These are phyloP conservation scores for Xylariomycetidae sp. DNA, from an alignment of 2,329 filamentous ascomycete genomes.

Conservation along the genomic window DNA sequence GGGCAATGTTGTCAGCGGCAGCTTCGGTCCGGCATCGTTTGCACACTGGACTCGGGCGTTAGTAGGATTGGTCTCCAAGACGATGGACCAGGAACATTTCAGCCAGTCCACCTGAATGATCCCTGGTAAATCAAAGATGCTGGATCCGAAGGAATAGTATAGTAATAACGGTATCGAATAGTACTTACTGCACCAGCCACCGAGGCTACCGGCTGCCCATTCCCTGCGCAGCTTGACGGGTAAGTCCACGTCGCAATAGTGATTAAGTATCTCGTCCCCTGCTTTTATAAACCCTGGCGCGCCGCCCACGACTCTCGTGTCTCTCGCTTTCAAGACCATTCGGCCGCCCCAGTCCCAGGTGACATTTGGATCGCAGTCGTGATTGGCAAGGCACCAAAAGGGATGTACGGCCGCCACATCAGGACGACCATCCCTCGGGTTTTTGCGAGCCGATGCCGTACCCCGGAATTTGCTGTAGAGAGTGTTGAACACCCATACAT, in stretches of 20 bases:
- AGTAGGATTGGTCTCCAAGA: too few relatives aligned
- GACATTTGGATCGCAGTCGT: constrained; percentile 93
- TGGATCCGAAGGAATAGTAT: too few relatives aligned
- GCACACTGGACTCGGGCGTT: too few relatives aligned
- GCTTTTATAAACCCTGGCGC: constrained; percentile 59
- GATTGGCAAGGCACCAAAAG: constrained; percentile 94
- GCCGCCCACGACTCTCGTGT: constrained; percentile 50
- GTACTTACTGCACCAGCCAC: constrained; percentile 84
- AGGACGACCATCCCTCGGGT: constrained; percentile 70
- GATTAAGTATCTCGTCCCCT: constrained; percentile 84
- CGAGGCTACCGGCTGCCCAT: constrained; percentile 83
- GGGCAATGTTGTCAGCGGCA: too few relatives aligned
- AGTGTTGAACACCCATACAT: constrained; percentile 84
- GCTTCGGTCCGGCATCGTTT: constrained; percentile 73
- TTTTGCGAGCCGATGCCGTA: constrained; percentile 82
- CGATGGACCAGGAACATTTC: too few relatives aligned
- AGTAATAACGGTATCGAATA: too few relatives aligned
- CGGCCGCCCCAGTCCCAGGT: constrained; percentile 86
- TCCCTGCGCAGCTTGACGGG: constrained; percentile 77
- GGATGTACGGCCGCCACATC: constrained; percentile 93
- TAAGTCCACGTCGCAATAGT: constrained; percentile 86
- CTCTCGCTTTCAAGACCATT: constrained; percentile 65
- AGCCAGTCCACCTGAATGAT: too few relatives aligned
- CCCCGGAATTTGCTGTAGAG: constrained; percentile 90
- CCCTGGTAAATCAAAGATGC: too few relatives aligned